Evolutionary conservation across 2,329 filamentous ascomycete species (phyloP), one percentile per base, ranked within the genome.

Genomic region (Colletotrichum echinochloae): DNA sequence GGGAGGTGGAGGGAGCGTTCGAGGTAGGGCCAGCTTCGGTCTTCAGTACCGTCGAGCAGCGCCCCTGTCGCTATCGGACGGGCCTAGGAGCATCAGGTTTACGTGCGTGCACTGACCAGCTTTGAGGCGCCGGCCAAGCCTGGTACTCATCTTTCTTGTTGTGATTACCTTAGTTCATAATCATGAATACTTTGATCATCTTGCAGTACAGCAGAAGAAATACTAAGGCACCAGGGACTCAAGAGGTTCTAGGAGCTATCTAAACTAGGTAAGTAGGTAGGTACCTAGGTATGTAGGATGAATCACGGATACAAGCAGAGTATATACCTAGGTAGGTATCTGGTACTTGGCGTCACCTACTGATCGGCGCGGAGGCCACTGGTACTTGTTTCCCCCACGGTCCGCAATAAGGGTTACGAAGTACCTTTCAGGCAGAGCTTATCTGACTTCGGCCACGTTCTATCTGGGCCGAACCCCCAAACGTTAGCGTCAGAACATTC

Each of bases 401-500:
- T 62, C 28, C 20, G 39, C 49, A 68, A 52, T 68, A 37, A 44
- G 28, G 11, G 44, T 59, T 11, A 52, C n/a, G 11, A 52, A 44
- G 65, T 68, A 52, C 60, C 44, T 14, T n/a, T 12, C 16, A 59
- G 16, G 65, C 46, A 64, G 35, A 64, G 60, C 35, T 64, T 68
- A 68, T 68, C 65, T 68, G 57, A 49, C 65, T 67, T 51, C 55
- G 54, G 35, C 44, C 35, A 41, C 48, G 9, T 54, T 62, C 56
- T 59, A 59, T 33, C 23, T 39, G 54, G 18, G 28, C 49, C 26
- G 20, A 33, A 33, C 33, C 44, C 59, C 28, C 48, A 41, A 62
- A 26, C 20, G 18, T 44, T 30, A 26, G 46, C 46, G 55, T 61
- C 35, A 30, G 59, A 66, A 54, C 49, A 26, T 23, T 30, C 35